Conservation (phyloP, 305 asterid genomes). For the Fraxinus ornus region DNA sequence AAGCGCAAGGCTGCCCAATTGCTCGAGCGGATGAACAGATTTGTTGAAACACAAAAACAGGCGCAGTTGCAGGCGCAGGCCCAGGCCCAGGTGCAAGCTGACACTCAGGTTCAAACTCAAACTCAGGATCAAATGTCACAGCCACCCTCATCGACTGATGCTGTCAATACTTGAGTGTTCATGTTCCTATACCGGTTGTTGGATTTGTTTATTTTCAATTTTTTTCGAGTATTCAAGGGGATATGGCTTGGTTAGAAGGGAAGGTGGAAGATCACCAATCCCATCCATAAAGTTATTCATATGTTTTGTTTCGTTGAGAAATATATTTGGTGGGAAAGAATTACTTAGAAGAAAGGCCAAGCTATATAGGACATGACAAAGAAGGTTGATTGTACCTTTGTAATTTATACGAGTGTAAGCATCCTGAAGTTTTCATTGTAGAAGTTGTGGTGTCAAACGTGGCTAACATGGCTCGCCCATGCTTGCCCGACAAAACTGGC, state of each 20-base stretch:
- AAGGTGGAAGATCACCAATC: conserved; percentile 71
- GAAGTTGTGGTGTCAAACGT: conserved; percentile 2
- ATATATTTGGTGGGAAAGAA: conserved; percentile 18
- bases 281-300: conserved; percentile 42
- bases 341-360: conserved; percentile 26
- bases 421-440: conserved; percentile 48
- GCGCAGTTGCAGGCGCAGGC: conserved; percentile 22
- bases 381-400: conserved; percentile 46
- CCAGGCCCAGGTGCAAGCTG: conserved; percentile 39
- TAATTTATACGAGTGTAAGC: conserved; percentile 42
- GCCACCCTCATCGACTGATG: conserved; percentile 37
- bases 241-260: conserved; percentile 45
- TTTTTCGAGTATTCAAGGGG: conserved; percentile 26
- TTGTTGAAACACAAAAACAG: conserved; percentile 69
- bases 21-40: conserved; percentile 81
- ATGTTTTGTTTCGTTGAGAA: conserved; percentile 29
- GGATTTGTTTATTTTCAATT: neutral
- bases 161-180: conserved; percentile 40
- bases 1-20: conserved; percentile 74
- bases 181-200: conserved; percentile 17
- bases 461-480: no score
- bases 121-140: conserved; percentile 38
- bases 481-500: no score
- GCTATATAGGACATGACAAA: conserved; percentile 30
- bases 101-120: conserved; percentile 32